A percentile compares a stretch with the other conserved stretches of the same genome.
phyloP scores from a whole-genome alignment of 805 yeast species.

The Ogataea thermomethanolica region DNA sequence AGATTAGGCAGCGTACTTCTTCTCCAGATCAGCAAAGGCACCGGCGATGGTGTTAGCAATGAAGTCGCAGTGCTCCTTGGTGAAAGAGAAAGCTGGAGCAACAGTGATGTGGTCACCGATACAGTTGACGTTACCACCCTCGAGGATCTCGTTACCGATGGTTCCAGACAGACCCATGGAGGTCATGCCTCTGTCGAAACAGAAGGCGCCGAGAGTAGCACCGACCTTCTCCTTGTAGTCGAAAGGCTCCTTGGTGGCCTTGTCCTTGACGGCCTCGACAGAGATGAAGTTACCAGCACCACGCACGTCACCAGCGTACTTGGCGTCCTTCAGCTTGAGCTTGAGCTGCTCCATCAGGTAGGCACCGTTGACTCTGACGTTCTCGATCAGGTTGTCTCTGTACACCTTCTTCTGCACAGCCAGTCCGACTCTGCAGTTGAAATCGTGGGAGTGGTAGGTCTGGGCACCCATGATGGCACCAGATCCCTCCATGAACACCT shows the following conservation, averaged over 20 bases:
- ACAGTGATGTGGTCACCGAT: constrained; percentile 45
- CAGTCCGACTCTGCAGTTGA: constrained; percentile 44
- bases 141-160: constrained; percentile 21
- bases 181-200: constrained; percentile 45
- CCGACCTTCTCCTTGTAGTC: constrained; percentile 37
- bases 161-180: constrained; percentile 48
- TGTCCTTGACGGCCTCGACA: constrained; percentile 54
- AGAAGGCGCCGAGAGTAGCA: constrained; percentile 31
- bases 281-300: constrained; percentile 63
- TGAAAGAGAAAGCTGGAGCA: constrained; percentile 45
- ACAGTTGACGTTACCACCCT: constrained; percentile 28
- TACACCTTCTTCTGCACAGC: constrained; percentile 44
- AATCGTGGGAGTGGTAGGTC: constrained; percentile 48
- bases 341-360: constrained; percentile 38
- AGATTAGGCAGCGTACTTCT: constrained; percentile 14
- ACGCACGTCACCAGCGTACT: constrained; percentile 55
- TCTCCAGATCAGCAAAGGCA: constrained; percentile 38
- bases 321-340: constrained; percentile 33
- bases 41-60: constrained; percentile 39
- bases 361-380: constrained; percentile 42
- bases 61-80: constrained; percentile 40
- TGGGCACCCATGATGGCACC: constrained; percentile 44
- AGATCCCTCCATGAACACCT: constrained; percentile 38
- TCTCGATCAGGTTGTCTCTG: constrained; percentile 34
- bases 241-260: constrained; percentile 47